These are phyloP conservation scores for Geotrichum bryndzae DNA, from an alignment of 1,139 yeast species.

Conservation along the genomic window DNA sequence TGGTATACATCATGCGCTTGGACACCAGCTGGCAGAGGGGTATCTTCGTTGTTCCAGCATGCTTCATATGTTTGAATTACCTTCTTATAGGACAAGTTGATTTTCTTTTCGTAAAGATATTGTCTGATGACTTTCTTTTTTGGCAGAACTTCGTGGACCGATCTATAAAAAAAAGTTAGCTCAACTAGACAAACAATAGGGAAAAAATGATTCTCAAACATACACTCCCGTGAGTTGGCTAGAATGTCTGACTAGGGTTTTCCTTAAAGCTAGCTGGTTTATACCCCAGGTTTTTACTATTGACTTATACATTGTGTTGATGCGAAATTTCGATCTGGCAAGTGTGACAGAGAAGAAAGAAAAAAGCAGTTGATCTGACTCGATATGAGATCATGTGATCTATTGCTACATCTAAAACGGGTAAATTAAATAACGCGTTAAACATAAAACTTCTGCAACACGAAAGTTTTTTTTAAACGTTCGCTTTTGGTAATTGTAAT, in stretches of 20 bases:
- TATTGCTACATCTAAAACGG: background rate
- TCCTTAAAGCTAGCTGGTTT: background rate
- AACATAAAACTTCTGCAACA: background rate
- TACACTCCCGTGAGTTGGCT: background rate
- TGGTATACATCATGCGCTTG: slow-evolving; percentile 56
- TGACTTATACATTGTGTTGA: background rate
- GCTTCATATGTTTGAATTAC: slow-evolving; percentile 19
- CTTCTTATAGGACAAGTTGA: slow-evolving; percentile 17
- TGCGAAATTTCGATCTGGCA: background rate
- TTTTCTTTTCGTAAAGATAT: slow-evolving; percentile 19
- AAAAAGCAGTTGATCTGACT: background rate
- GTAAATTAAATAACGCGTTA: background rate
- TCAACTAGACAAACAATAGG: background rate
- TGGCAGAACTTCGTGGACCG: slow-evolving; percentile 17
- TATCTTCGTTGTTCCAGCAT: slow-evolving; percentile 22
- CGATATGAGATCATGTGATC: background rate
- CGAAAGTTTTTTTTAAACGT: background rate
- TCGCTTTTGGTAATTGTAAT: background rate
- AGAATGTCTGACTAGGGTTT: background rate
- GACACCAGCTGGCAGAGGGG: slow-evolving; percentile 40
- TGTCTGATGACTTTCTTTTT: slow-evolving; percentile 16
- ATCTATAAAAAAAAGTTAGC: slow-evolving; percentile 2
- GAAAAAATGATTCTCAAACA: background rate
- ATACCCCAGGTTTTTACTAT: background rate
- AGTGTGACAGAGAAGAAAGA: background rate